Evolutionary conservation across 768 basidiomycete species (phyloP), one percentile per base, ranked within the genome.

Genomic region (Tricholoma sp.): DNA sequence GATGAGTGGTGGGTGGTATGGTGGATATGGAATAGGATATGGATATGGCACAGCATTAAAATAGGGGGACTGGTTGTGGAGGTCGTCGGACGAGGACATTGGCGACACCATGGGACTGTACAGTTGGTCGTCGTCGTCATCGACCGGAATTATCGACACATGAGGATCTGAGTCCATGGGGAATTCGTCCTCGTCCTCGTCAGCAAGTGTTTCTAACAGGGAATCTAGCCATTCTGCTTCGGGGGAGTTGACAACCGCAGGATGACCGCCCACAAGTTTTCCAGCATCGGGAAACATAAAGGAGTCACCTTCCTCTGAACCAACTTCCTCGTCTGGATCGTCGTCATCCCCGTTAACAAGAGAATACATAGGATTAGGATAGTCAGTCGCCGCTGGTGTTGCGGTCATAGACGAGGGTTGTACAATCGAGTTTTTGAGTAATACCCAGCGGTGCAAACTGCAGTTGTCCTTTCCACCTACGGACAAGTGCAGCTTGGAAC

Each of bases 211-310:
- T 73, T 91, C 86, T 62, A 92, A 69, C 53, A 93, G 74, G 36
- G 89, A 88, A 70, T 92, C 88, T 52, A 93, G 80, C 91, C 91
- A 93, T 64, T 84, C 80, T 53, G 83, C 84, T 70, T 94, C 90
- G 15, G 86, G 84, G 61, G 76, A 73, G 59, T 73, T 74, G 58
- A 63, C 65, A 63, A 72, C 69, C 52, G 75, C 54, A 42, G 67
- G 57, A 58, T 61, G 68, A 58, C 70, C 62, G 50, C 68, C 65
- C 62, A 79, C 74, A 59, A 86, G 73, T 57, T 81, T 78, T 69
- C 80, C 81, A 56, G 82, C 85, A 68, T 90, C 89, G 33, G 91
- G 89, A 64, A 90, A 91, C 79, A 91, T 82, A 77, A 91, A 91
- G 29, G 84, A 76, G 70, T 88, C 85, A 60, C 74, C 72, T 63